phyloP scores from a whole-genome alignment of 2,329 filamentous ascomycete species.

The Myrmaecium sp. region DNA sequence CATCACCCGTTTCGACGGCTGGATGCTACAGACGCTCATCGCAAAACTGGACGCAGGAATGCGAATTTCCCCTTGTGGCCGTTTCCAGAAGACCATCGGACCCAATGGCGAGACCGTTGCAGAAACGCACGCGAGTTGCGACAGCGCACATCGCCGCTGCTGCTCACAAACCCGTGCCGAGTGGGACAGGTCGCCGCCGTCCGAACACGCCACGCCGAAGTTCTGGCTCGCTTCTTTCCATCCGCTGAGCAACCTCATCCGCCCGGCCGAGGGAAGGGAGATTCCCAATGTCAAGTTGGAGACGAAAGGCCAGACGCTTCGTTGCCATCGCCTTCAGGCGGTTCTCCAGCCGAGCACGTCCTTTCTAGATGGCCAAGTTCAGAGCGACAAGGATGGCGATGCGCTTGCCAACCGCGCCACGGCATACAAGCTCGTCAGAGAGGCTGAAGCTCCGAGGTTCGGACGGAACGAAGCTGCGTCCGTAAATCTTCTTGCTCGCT shows the following conservation, averaged over 20 bases:
- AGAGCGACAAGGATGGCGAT: no score
- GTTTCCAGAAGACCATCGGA: conserved; percentile 4
- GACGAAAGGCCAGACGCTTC: no score
- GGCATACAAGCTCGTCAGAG: no score
- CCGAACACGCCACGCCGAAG: no score
- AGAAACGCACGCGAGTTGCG: not conserved
- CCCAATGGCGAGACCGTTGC: not conserved
- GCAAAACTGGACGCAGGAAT: conserved; percentile 4
- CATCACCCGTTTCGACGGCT: conserved; percentile 7
- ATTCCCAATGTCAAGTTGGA: conserved; percentile 2
- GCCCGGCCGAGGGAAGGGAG: conserved; percentile 1
- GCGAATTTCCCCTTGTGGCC: conserved; percentile 2
- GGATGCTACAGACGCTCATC: conserved; percentile 7
- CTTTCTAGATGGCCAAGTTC: no score
- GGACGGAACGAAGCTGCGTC: no score
- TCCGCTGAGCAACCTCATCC: conserved; percentile 1
- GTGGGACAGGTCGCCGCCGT: no score
- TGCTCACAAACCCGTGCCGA: not conserved
- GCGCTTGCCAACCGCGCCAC: no score
- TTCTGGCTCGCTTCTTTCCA: conserved; percentile 3
- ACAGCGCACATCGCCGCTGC: not conserved
- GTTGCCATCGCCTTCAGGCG: no score
- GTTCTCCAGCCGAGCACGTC: no score
- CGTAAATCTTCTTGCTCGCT: no score
- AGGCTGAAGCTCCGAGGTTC: no score